These are phyloP conservation scores for Thuja plicata DNA, from an alignment of 83 land plant species.

Conservation along the genomic window DNA sequence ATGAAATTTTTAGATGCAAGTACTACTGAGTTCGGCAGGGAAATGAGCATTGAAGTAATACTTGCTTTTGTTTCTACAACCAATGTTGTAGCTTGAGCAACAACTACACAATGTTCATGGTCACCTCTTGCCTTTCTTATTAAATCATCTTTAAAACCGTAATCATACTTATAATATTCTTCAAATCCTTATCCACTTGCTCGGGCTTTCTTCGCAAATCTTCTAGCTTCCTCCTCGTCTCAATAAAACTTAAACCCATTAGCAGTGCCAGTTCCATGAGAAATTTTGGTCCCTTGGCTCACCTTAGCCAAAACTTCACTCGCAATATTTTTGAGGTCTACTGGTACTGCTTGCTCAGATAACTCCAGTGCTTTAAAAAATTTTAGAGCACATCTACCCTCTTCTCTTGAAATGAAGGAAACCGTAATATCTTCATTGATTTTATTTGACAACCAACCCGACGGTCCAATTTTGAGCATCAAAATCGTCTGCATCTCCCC, in stretches of 20 bases:
- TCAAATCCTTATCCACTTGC: constrained; percentile 94
- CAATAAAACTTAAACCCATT: constrained; percentile 98
- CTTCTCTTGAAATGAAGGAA: constrained; percentile 89
- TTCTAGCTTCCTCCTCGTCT: constrained; percentile 94
- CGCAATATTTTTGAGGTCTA: constrained; percentile 85
- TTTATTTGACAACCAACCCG: too few species aligned
- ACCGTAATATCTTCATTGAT: too few species aligned
- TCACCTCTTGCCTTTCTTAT: constrained; percentile 90
- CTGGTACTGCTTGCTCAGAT: constrained; percentile 95
- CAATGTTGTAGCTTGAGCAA: constrained; percentile 53
- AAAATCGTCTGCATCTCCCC: too few species aligned
- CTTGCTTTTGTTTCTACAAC: constrained; percentile 64
- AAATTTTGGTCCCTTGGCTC: constrained; percentile 85
- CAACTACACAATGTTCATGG: constrained; percentile 60
- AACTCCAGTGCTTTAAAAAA: constrained; percentile 89
- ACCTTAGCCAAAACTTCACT: constrained; percentile 91
- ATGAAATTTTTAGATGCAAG: too few species aligned
- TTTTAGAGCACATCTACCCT: constrained; percentile 90
- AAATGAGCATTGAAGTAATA: constrained; percentile 21
- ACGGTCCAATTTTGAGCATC: too few species aligned
- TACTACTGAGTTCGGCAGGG: constrained; percentile 28
- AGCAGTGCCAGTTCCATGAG: constrained; percentile 99
- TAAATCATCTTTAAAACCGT: constrained; percentile 86
- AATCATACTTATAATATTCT: constrained; percentile 90
- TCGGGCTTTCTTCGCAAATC: constrained; percentile 96